Percentiles rank a stretch among this genome's conserved stretches.
Conservation (phyloP, 345 rosid genomes). For the Jatropha curcas region DNA sequence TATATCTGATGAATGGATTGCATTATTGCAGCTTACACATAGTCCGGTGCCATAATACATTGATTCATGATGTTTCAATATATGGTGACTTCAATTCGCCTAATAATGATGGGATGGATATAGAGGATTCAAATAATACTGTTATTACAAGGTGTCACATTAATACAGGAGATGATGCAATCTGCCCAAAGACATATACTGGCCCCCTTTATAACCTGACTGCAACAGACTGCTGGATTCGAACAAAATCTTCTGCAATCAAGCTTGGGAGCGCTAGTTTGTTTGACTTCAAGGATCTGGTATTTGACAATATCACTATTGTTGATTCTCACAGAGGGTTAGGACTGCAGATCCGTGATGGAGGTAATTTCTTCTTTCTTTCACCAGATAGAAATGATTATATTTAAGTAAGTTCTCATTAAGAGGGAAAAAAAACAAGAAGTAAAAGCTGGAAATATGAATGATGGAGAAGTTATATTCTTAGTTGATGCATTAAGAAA, state of each 20-base stretch:
- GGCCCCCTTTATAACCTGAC: constrained; percentile 72
- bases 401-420: not conserved
- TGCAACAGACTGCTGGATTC: constrained; percentile 80
- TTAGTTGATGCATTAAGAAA: not conserved
- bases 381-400: not conserved
- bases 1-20: constrained; percentile 20
- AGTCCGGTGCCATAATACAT: constrained; percentile 63
- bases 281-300: constrained; percentile 65
- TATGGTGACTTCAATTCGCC: constrained; percentile 86
- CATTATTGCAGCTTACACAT: constrained; percentile 71
- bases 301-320: constrained; percentile 81
- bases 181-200: constrained; percentile 79
- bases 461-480: not conserved
- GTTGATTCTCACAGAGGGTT: constrained; percentile 87
- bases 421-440: too few species aligned
- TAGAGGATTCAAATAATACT: constrained; percentile 84
- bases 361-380: constrained; percentile 55
- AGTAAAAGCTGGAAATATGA: not conserved
- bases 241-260: constrained; percentile 89
- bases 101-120: constrained; percentile 89
- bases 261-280: constrained; percentile 93
- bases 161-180: constrained; percentile 91
- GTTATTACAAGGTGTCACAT: constrained; percentile 67
- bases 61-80: constrained; percentile 67
- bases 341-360: constrained; percentile 86